These are phyloP conservation scores for Parastagonospora nodorum DNA, from an alignment of 2,329 filamentous ascomycete species.

Conservation along the genomic window DNA sequence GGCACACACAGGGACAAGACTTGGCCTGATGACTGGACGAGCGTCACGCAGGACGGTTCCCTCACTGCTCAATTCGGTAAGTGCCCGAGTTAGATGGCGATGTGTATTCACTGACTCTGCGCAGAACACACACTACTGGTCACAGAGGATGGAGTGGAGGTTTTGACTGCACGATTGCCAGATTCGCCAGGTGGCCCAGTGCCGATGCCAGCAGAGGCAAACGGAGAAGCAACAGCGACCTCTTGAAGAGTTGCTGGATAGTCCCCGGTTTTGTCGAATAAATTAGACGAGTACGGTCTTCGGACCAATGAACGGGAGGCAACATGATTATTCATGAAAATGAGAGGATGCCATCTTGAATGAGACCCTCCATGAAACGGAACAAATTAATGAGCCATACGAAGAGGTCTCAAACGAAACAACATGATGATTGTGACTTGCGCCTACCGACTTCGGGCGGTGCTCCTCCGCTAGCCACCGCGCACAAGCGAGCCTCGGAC, in stretches of 20 bases:
- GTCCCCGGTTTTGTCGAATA: too few species aligned
- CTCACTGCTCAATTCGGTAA: constrained; percentile 89
- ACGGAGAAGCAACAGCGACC: constrained; percentile 29
- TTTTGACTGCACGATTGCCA: constrained; percentile 74
- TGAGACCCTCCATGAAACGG: too few species aligned
- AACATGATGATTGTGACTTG: not conserved
- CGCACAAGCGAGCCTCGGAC: constrained; percentile 26
- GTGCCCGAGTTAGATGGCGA: constrained; percentile 27
- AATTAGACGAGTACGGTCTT: too few species aligned
- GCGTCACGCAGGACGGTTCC: constrained; percentile 87
- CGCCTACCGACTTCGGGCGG: constrained; percentile 3
- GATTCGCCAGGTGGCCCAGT: constrained; percentile 78
- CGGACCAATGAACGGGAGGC: too few species aligned
- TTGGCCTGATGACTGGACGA: constrained; percentile 99
- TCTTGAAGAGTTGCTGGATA: constrained; percentile 6
- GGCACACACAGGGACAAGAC: constrained; percentile 91
- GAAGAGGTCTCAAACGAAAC: too few species aligned
- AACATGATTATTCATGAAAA: too few species aligned
- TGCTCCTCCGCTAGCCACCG: constrained; percentile 10
- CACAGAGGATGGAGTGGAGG: constrained; percentile 80
- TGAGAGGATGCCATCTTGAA: too few species aligned
- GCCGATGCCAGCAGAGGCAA: constrained; percentile 56
- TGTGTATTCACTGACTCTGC: constrained; percentile 12
- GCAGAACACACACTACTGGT: constrained; percentile 81
- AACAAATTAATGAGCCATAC: too few species aligned